Percentiles rank a stretch among this genome's conserved stretches.
Conservation (phyloP, 768 basidiomycete genomes). For the Tylopilus plumbeoviolaceoides region DNA sequence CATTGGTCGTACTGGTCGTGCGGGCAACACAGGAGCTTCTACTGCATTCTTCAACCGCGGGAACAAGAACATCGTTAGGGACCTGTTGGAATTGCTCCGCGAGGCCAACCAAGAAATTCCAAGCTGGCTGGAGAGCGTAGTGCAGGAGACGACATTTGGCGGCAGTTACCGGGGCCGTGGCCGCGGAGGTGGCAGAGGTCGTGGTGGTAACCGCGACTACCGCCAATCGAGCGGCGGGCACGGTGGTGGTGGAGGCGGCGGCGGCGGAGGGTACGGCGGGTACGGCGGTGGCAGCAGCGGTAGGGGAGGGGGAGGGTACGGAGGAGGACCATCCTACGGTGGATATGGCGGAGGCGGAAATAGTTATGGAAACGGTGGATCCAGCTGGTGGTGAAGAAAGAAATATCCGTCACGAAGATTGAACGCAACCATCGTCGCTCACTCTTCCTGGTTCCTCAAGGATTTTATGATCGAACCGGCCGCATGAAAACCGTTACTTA, state of each 20-base stretch:
- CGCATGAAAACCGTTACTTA: conserved; percentile 24
- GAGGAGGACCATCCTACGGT: conserved; percentile 31
- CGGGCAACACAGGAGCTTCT: conserved; percentile 92
- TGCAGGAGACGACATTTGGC: conserved; percentile 76
- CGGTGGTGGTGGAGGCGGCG: conserved; percentile 32
- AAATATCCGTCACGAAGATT: conserved; percentile 15
- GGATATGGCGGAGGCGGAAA: conserved; percentile 28
- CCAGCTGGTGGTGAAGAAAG: conserved; percentile 48
- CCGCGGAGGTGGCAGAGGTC: conserved; percentile 36
- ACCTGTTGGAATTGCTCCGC: conserved; percentile 87
- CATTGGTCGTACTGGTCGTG: conserved; percentile 97
- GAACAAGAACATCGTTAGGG: conserved; percentile 88
- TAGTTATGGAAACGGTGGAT: conserved; percentile 30
- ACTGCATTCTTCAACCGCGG: conserved; percentile 96
- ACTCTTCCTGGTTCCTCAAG: conserved; percentile 11
- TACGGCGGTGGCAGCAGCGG: conserved; percentile 21
- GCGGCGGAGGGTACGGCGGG: conserved; percentile 19
- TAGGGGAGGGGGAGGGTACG: conserved; percentile 43
- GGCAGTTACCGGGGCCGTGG: conserved; percentile 54
- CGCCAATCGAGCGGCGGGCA: conserved; percentile 27
- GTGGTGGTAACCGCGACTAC: conserved; percentile 37
- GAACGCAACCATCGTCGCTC: conserved; percentile 8
- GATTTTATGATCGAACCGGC: conserved; percentile 16
- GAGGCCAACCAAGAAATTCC: conserved; percentile 98
- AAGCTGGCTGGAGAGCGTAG: conserved; percentile 82